phyloP scores from a whole-genome alignment of 2,329 filamentous ascomycete genomes.

The Trichoderma sp. region DNA sequence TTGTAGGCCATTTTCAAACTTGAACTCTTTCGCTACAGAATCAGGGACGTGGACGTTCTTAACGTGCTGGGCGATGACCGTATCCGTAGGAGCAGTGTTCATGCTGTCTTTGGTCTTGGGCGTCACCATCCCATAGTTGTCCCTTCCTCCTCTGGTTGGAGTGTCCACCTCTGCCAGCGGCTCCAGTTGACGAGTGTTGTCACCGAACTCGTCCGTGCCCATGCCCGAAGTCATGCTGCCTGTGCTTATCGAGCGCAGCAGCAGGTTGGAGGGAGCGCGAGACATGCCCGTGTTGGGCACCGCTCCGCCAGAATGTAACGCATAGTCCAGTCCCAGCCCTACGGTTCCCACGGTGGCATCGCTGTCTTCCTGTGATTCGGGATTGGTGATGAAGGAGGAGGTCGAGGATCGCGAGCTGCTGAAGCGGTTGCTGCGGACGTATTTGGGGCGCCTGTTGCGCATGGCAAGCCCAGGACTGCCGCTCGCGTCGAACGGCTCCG shows the following conservation, averaged over 20 bases:
- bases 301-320: conserved; percentile 79
- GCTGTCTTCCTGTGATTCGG: conserved; percentile 63
- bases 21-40: conserved; percentile 83
- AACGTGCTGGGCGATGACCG: conserved; percentile 83
- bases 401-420: conserved; percentile 62
- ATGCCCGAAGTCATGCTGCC: conserved; percentile 78
- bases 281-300: conserved; percentile 58
- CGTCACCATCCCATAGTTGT: conserved; percentile 62
- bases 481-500: conserved; percentile 47
- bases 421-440: conserved; percentile 60
- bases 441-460: conserved; percentile 56
- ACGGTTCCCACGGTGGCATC: conserved; percentile 70
- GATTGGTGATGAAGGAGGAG: conserved; percentile 60
- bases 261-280: conserved; percentile 54
- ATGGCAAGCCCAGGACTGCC: conserved; percentile 52
- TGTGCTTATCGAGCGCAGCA: conserved; percentile 80
- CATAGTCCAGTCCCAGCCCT: conserved; percentile 71
- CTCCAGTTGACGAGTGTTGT: conserved; percentile 49
- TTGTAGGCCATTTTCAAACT: conserved; percentile 68
- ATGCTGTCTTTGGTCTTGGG: conserved; percentile 63
- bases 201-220: conserved; percentile 62
- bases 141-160: conserved; percentile 42
- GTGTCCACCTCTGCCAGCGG: conserved; percentile 54
- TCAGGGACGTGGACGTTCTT: conserved; percentile 90
- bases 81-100: conserved; percentile 73